phyloP scores from a whole-genome alignment of 306 rosid genomes.

The Malus fusca region DNA sequence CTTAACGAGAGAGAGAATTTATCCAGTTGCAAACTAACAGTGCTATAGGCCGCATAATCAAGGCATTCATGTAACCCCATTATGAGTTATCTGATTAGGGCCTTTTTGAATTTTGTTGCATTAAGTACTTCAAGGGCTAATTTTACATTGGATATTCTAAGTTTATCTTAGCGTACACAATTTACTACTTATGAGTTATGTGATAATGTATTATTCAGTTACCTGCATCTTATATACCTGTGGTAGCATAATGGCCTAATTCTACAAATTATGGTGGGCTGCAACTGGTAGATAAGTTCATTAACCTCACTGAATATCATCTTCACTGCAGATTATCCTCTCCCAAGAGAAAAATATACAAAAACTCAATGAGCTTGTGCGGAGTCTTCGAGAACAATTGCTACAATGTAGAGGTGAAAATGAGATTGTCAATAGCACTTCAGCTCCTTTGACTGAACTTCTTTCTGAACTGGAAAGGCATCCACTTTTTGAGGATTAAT shows the following conservation, averaged over 20 bases:
- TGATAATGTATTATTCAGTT: not conserved
- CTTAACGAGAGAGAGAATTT: not conserved
- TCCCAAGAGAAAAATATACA: slow-evolving; percentile 58
- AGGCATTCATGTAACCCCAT: not conserved
- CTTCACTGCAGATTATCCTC: slow-evolving; percentile 44
- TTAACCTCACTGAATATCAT: not conserved
- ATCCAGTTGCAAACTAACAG: not conserved
- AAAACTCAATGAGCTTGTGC: slow-evolving; percentile 46
- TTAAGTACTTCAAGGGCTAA: not conserved
- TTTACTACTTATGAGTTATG: not conserved
- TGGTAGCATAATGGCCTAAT: not conserved
- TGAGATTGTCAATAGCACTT: slow-evolving; percentile 25
- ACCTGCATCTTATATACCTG: not conserved
- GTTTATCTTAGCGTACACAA: not conserved
- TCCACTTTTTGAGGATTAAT: slow-evolving; percentile 44
- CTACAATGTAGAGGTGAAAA: slow-evolving; percentile 38
- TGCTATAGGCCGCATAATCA: not conserved
- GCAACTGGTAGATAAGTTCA: not conserved
- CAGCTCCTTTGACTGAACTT: slow-evolving; percentile 36
- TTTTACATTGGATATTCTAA: not conserved
- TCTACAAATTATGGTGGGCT: not conserved
- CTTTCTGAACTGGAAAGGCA: slow-evolving; percentile 39
- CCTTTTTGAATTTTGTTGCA: not conserved
- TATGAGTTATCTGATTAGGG: not conserved
- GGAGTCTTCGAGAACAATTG: slow-evolving; percentile 39